Conservation (phyloP, 2,329 filamentous ascomycete genomes). For the Corniculantispora saksenae region DNA sequence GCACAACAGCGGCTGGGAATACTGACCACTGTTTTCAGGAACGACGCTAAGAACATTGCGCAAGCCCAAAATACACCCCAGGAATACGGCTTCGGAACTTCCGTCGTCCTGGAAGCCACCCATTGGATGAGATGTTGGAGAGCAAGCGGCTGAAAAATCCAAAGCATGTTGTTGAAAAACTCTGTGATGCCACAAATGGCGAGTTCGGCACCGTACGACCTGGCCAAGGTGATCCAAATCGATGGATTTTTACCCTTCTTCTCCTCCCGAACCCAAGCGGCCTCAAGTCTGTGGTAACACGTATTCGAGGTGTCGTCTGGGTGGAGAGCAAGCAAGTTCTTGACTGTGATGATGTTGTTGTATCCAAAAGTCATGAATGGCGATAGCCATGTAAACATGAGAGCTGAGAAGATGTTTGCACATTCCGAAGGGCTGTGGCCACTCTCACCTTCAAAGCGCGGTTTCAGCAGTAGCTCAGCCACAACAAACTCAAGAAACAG, state of each 20-base stretch:
- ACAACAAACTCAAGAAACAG: constrained; percentile 75
- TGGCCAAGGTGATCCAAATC: constrained; percentile 18
- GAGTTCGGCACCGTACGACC: constrained; percentile 18
- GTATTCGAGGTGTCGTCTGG: constrained; percentile 18
- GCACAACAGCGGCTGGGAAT: constrained; percentile 15
- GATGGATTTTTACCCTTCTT: constrained; percentile 17
- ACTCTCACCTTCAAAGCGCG: constrained; percentile 79
- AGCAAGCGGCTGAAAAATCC: constrained; percentile 18
- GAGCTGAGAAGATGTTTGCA: constrained; percentile 18
- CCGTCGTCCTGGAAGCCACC: constrained; percentile 18
- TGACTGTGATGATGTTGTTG: constrained; percentile 17
- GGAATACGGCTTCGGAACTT: constrained; percentile 18
- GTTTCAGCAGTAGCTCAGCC: constrained; percentile 76
- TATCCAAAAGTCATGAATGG: constrained; percentile 20
- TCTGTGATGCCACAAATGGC: constrained; percentile 18
- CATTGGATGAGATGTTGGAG: constrained; percentile 19
- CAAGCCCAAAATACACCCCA: constrained; percentile 16
- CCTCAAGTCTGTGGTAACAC: constrained; percentile 18
- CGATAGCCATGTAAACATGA: constrained; percentile 20
- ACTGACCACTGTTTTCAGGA: constrained; percentile 69
- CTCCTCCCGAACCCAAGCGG: constrained; percentile 17
- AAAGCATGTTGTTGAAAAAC: constrained; percentile 18
- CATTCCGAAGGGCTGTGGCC: constrained; percentile 33
- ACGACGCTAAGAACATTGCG: constrained; percentile 52
- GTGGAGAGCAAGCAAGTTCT: constrained; percentile 19